Conservation (phyloP, 345 rosid species). For the Rhizophora apiculata region DNA sequence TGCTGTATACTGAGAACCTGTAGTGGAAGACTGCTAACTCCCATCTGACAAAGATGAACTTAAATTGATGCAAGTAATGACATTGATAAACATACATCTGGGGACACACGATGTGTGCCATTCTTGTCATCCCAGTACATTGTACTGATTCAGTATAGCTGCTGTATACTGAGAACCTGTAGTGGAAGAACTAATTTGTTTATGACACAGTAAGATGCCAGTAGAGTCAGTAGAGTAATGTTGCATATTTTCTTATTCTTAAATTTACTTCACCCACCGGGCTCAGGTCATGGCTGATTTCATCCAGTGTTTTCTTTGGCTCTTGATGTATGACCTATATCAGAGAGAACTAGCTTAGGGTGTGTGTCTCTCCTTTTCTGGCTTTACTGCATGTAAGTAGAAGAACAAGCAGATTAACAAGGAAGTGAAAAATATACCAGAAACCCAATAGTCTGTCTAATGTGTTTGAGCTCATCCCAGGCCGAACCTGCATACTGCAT, state of each 20-base stretch:
- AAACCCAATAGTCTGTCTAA: constrained; percentile 90
- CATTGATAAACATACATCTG: constrained; percentile 60
- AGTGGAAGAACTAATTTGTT: not conserved
- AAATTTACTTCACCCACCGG: constrained; percentile 49
- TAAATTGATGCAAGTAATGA: constrained; percentile 16
- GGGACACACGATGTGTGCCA: constrained; percentile 80
- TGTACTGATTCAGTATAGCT: constrained; percentile 79
- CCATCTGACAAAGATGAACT: constrained; percentile 16
- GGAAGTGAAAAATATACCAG: constrained; percentile 44
- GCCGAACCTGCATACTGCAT: constrained; percentile 88
- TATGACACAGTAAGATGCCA: constrained; percentile 1
- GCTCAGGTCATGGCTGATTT: constrained; percentile 88
- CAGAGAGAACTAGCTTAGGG: constrained; percentile 5
- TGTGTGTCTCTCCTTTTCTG: not conserved
- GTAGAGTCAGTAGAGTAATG: not conserved
- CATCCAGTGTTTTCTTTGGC: constrained; percentile 81
- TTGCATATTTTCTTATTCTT: not conserved
- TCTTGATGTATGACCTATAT: constrained; percentile 90
- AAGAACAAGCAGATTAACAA: constrained; percentile 1
- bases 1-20: constrained; percentile 93
- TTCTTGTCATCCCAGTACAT: constrained; percentile 99
- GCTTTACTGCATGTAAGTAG: constrained; percentile 7
- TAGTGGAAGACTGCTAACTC: not conserved
- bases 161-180: constrained; percentile 89
- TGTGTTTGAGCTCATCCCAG: constrained; percentile 95